Base-by-base conservation (phyloP, 2,329 filamentous ascomycete genomes). In the Curvularia sp. region DNA sequence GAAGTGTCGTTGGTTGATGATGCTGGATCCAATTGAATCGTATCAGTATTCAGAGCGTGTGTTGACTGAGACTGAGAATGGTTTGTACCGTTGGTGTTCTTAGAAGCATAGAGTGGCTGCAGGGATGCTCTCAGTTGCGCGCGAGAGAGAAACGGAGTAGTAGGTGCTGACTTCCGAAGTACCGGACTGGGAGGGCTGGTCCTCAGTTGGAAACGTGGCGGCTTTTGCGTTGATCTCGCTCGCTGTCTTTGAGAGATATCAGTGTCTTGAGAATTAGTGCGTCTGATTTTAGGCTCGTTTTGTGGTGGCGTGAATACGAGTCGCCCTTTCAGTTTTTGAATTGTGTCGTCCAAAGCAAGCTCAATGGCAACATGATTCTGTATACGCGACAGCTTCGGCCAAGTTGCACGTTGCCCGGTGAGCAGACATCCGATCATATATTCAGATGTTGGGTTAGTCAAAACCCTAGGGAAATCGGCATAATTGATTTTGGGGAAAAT, bases 361-460 rank as follows among this genome's bases (percentile, higher is more conserved):
- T 98, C 94, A 53, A 97, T 92, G 3, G 93, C 91, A 67, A 92
- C 92, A 53, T 93, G 89, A 70, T 97, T 95, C 38, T 91, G 84
- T 68, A 98, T 90, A 12, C 92, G 87, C 62, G 89, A 90, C 9
- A 98, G 80, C 73, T 93, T 93, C 0, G 93, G 93, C 94, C 93
- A 98, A 0, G 93, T 96, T 2, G 94, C 93, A 56, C 88, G 84
- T 76, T 97, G 91, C 6, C 94, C 94, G 25, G 86, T 84, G 6
- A 92, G 80, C 68, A 90, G 90, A 8, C 91, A 89, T 46, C 89
- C 84, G 5, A 89, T 76, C 91, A 98, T 96, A 74, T 96, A 98
- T 4, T 93, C 91, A 0, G 87, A 80, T 0, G 90, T 93, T 1
- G 94, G 94, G 57, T 98, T 98, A 62, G 85, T 89, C 43, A 98